Evolutionary conservation across 345 rosid species (phyloP), one percentile per base, ranked within the genome.

Genomic region (Leavenworthia alabamica): DNA sequence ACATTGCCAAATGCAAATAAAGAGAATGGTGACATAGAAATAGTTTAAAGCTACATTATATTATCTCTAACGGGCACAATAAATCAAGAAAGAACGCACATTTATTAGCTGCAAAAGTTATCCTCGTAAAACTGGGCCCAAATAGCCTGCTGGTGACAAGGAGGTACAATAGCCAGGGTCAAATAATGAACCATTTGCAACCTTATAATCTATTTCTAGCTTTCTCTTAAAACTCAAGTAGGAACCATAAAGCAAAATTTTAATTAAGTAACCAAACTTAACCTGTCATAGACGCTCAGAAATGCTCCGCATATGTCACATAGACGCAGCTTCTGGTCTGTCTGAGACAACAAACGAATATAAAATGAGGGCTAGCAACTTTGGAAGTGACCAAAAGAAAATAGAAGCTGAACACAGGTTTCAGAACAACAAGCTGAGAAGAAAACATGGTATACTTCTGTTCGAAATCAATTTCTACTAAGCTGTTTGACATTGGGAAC

Each of bases 71-170:
- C 78, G 75, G 66, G 66, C 56, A 44, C 70, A 64, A 58, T 77
- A 77, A 85, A 93, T 84, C 75, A 86, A 84, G 73, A 83, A 83
- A 82, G 80, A 76, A 94, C 93, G 96, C 99, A 94, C 97, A 86
- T 94, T 87, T 83, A 87, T 81, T 80, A 88, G 97, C 99, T 88
- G 90, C 96, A 94, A 87, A 89, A 94, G 96, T 90, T 71, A 88
- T 90, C 99, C 99, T 81, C 90, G 94, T 81, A 89, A 89, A 85
- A 89, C 90, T 83, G 95, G 96, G 96, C 97, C 93, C 96, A 86
- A 90, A 64, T 81, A 94, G 99, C 97, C 97, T 90, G 97, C 96
- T 94, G 96, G 90, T 90, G 82, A 81, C 83, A 89, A 89, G 96
- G 95, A 86, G 94, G 95, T 79, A 81, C 87, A 82, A 83, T 79